Evolutionary conservation across 2,329 filamentous ascomycete species (phyloP), one percentile per base, ranked within the genome.

Genomic region (Epichloe aotearoae): DNA sequence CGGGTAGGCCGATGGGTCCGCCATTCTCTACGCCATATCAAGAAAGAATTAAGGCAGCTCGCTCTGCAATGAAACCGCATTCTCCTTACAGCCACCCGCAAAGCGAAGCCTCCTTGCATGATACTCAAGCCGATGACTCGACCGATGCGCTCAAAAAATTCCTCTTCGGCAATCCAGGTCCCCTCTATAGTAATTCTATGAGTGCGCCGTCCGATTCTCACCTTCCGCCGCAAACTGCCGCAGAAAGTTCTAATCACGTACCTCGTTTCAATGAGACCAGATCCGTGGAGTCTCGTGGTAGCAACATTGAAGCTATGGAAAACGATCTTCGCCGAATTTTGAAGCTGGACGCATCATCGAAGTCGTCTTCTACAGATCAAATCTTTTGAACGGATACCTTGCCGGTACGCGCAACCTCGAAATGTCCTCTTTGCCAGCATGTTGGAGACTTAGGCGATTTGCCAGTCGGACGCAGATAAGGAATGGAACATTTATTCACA

Each of bases 11-110:
- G 33, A 76, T 82, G 57, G 84, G 76, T 3, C 82, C 82, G 30
- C 76, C 83, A 2, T 86, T 87, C 62, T 82, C 84, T 4, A 84
- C 82, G 0, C 78, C 80, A 0, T 83, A 80, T 57, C 69, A 76
- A 5, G 77, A 83, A 53, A 75, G 80, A 42, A 81, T 83, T 52
- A 73, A 72, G 51, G 79, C 78, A 49, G 76, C 74, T 20, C 73
- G 71, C 17, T 64, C 67, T 11, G 61, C 50, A 41, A 62, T 64
- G 37, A 56, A 60, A 5, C 40, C 43, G 17, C 44, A 36, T 36
- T 23, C 40, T 42, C 10, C 50, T 8, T 33, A 19, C 5, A 39
- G 15, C 34, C 30, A 20, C 8, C 15, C 19, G 38, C 33, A 41
- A 33, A 39, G 36, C 20, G 12, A 14, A 11, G 30, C 17, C 6